Base-by-base conservation (phyloP, 2,329 filamentous ascomycete species). In the Calonectria pauciramosa region DNA sequence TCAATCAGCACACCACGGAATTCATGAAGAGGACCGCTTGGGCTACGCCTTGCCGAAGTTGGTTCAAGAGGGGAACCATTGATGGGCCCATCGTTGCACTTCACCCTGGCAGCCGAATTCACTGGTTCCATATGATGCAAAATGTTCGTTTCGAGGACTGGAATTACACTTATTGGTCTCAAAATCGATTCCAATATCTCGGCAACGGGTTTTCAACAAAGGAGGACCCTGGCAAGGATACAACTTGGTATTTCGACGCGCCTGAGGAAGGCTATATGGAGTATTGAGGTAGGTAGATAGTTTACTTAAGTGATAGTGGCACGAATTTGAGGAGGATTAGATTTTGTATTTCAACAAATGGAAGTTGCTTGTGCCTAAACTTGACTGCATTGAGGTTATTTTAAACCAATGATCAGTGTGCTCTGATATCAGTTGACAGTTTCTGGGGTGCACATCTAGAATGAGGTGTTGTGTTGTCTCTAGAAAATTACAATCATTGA, bases 61-160 rank as follows among this genome's bases (percentile, higher is more conserved):
- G 70, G 70, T 71, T 67, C 38, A 71, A 71, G 52, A 67, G 23
- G 3, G 70, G 70, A 18, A 71, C 60, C 1, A 47, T 67, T 10
- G 70, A 71, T 16, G 70, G 70, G 1, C 63, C 63, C 6, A 28
- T 71, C 10, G 51, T 71, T 54, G 70, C 63, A 1, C 36, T 67
- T 3, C 63, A 71, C 32, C 70, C 69, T 13, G 70, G 70, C 4
- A 67, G 63, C 23, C 36, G 63, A 20, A 71, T 71, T 28, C 63
- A 71, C 14, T 67, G 60, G 60, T 71, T 71, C 34, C 69, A 71
- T 8, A 49, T 71, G 51, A 47, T 71, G 60, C 36, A 67, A 14
- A 36, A 60, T 16, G n/a, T 60, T 9, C 49, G 70, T 11, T 59
- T 20, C 4, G 70, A 71, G 16, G 70, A 71, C 32, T 71, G 51